These are phyloP conservation scores for Coprinellus aureogranulatus DNA, from an alignment of 768 basidiomycete species.

Conservation along the genomic window DNA sequence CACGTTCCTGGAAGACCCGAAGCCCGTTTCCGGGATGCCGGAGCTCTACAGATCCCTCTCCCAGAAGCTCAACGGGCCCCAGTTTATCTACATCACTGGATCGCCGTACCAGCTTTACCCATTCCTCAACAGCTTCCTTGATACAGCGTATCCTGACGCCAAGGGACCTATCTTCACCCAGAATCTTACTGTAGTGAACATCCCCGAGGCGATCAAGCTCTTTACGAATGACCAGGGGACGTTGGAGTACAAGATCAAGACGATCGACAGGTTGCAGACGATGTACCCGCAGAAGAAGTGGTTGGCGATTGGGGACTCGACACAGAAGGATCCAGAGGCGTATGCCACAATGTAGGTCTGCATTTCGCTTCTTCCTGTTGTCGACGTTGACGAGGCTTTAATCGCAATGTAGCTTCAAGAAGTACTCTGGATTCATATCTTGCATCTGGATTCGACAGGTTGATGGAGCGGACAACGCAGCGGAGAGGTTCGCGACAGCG, in stretches of 20 bases:
- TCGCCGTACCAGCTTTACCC: constrained; percentile 46
- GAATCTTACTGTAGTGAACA: constrained; percentile 35
- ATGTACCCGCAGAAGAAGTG: constrained; percentile 45
- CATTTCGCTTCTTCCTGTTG: not conserved
- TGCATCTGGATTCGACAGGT: constrained; percentile 47
- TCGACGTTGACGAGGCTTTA: not conserved
- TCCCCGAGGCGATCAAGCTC: constrained; percentile 28
- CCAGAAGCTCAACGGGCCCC: constrained; percentile 32
- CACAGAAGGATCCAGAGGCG: constrained; percentile 44
- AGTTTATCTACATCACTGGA: constrained; percentile 44
- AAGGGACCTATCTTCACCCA: constrained; percentile 39
- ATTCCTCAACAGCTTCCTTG: constrained; percentile 41
- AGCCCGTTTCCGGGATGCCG: constrained; percentile 45
- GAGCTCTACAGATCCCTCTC: constrained; percentile 39
- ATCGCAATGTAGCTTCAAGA: constrained; percentile 27
- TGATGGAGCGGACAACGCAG: constrained; percentile 41
- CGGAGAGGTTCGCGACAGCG: constrained; percentile 33
- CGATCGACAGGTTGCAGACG: constrained; percentile 37
- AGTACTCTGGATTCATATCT: constrained; percentile 30
- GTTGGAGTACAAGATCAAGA: constrained; percentile 33
- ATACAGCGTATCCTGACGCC: constrained; percentile 30
- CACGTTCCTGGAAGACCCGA: constrained; percentile 39
- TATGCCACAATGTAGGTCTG: constrained; percentile 40
- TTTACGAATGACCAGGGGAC: constrained; percentile 18
- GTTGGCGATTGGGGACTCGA: constrained; percentile 43